Base-by-base conservation (phyloP, 768 basidiomycete species). In the Phanerodontia chrysosporium region DNA sequence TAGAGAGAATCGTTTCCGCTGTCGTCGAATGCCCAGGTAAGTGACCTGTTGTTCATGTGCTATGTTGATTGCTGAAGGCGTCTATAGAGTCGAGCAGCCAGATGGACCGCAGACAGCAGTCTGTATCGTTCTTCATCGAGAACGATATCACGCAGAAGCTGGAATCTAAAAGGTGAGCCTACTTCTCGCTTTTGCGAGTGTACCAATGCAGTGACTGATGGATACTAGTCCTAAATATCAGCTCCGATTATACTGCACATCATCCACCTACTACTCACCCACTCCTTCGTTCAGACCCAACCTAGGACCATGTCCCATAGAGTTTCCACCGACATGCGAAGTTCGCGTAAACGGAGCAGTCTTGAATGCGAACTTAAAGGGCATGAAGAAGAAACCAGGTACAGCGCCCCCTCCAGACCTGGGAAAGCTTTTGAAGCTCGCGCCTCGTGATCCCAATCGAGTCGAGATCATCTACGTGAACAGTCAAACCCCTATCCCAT, bases 371-470 rank as follows among this genome's bases (percentile, higher is more conserved):
- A 95, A 88, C 70, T 72, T 94, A 62, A 93, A 93, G 71, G 95
- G 95, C 4, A 74, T 96, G 69, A 97, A 97, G 80, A 97, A 97
- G 78, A 95, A 91, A 65, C 89, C 92, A 28, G 94, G 94, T 2
- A 95, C 92, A 45, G 91, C 93, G 1, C 92, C 94, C n/a, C 94
- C 94, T 6, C 87, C 92, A 1, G 88, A 94, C 69, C 70, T 85
- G 54, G 75, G 76, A 28, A 76, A 70, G 63, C 64, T 70, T 45
- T 68, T 79, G 18, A 70, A 76, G 57, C 64, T 83, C 32, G 74
- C 75, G 39, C 75, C 77, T 63, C 75, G 76, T 59, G 70, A 77
- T 45, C 73, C 75, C 35, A 94, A 92, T 69, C 82, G 84, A 39
- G 75, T 95, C 16, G 92, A 95, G 64, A 90, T 95, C 83, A 83